Percentiles rank a stretch among this genome's conserved stretches.
phyloP scores from a whole-genome alignment of 768 basidiomycete genomes.

The Leccinum broughii region DNA sequence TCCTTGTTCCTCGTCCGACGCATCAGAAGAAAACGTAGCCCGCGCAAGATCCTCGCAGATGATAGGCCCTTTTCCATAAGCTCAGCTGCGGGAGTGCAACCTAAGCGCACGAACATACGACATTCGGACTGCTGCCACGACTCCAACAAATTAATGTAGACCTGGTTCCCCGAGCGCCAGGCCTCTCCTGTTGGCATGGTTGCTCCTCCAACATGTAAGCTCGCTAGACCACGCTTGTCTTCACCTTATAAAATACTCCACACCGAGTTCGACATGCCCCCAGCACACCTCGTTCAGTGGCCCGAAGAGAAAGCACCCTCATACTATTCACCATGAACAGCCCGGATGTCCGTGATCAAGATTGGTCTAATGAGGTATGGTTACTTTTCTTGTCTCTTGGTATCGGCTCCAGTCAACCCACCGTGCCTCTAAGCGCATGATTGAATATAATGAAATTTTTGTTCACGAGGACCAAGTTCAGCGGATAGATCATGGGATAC shows the following conservation, averaged over 20 bases:
- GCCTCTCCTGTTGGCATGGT: neutral
- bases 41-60: too few species aligned
- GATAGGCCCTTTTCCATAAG: too few species aligned
- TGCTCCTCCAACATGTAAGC: neutral
- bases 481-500: conserved; percentile 2
- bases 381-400: neutral
- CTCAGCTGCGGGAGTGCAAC: too few species aligned
- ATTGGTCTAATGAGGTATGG: conserved; percentile 6
- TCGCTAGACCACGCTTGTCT: neutral
- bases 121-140: neutral
- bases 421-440: neutral
- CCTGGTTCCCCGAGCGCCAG: neutral
- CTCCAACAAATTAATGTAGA: neutral
- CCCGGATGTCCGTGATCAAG: neutral
- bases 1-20: too few species aligned
- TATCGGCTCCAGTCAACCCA: neutral
- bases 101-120: neutral
- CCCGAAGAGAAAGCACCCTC: neutral
- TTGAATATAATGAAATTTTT: neutral
- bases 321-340: neutral
- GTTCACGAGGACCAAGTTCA: conserved; percentile 4
- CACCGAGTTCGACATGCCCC: neutral
- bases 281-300: neutral
- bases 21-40: too few species aligned
- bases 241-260: conserved; percentile 8